These are phyloP conservation scores for Meredithiella fracta DNA, from an alignment of 2,329 filamentous ascomycete genomes.

Conservation along the genomic window DNA sequence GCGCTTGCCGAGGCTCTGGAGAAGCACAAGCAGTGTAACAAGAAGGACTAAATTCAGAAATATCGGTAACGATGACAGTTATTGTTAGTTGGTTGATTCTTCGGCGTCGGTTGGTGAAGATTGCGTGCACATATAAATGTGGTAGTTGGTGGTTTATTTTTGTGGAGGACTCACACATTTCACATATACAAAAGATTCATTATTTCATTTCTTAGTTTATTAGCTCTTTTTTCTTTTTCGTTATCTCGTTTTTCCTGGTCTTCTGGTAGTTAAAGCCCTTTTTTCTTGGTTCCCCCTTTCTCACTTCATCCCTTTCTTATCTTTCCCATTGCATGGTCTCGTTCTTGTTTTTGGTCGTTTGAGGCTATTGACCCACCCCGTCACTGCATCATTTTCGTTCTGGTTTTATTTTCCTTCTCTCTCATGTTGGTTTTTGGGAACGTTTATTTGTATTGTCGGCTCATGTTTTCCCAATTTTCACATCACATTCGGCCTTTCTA, in stretches of 20 bases:
- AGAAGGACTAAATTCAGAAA: constrained; percentile 21
- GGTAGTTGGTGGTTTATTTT: background rate
- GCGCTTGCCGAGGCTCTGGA: constrained; percentile 36
- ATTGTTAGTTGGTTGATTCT: background rate
- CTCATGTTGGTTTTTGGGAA: background rate
- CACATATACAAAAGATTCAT: background rate
- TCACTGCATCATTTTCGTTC: background rate
- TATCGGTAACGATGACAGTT: background rate
- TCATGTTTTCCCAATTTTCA: background rate
- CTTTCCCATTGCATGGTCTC: background rate
- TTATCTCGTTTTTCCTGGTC: background rate
- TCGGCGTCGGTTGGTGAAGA: background rate
- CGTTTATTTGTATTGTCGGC: background rate
- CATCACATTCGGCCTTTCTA: background rate
- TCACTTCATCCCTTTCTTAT: background rate
- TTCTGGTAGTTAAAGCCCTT: background rate
- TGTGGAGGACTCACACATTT: background rate
- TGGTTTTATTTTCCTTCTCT: background rate
- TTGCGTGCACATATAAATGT: background rate
- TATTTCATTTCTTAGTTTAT: background rate
- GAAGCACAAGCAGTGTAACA: constrained; percentile 39
- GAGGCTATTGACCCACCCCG: background rate
- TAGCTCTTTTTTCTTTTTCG: background rate
- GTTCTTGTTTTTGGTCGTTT: background rate
- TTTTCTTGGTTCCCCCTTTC: background rate